A percentile compares a stretch with the other conserved stretches of the same genome.
Conservation (phyloP, 208 protist species). For the Paratrypanosoma confusum region DNA sequence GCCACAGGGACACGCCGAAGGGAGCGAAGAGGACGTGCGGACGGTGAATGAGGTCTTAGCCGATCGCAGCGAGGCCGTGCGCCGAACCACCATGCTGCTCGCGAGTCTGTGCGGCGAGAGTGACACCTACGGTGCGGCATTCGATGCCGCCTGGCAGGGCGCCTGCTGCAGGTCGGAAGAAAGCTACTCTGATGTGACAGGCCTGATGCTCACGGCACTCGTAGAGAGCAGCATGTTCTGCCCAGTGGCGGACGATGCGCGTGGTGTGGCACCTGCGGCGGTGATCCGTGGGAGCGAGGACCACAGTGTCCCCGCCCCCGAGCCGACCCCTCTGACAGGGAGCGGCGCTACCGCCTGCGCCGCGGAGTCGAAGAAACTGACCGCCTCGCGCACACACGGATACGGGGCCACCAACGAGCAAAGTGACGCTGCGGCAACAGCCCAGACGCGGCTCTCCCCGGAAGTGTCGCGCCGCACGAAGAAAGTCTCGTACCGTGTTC, state of each 20-base stretch:
- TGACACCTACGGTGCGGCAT: slow-evolving; percentile 16
- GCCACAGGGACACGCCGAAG: too few relatives aligned
- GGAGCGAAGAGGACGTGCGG: too few relatives aligned
- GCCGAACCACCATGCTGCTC: slow-evolving; percentile 19
- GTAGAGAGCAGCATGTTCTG: slow-evolving; percentile 39
- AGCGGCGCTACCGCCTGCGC: too few relatives aligned
- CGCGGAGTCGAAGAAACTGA: too few relatives aligned
- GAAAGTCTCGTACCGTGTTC: slow-evolving; percentile 17
- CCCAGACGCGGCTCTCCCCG: too few relatives aligned
- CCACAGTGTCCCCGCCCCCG: too few relatives aligned
- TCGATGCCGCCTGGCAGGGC: slow-evolving; percentile 22
- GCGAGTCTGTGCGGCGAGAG: slow-evolving; percentile 45
- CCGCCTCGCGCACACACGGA: too few relatives aligned
- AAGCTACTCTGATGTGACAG: slow-evolving; percentile 17
- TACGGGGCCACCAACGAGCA: too few relatives aligned
- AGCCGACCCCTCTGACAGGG: too few relatives aligned
- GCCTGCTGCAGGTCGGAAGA: background rate
- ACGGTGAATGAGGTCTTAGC: slow-evolving; percentile 16
- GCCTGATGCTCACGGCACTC: slow-evolving; percentile 24
- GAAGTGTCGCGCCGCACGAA: background rate
- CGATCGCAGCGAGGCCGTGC: slow-evolving; percentile 19
- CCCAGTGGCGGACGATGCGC: background rate
- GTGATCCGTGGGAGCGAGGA: too few relatives aligned
- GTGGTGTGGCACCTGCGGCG: too few relatives aligned
- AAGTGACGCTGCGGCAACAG: too few relatives aligned